Conservation (phyloP, 805 yeast species). For the Starmera caribaea region DNA sequence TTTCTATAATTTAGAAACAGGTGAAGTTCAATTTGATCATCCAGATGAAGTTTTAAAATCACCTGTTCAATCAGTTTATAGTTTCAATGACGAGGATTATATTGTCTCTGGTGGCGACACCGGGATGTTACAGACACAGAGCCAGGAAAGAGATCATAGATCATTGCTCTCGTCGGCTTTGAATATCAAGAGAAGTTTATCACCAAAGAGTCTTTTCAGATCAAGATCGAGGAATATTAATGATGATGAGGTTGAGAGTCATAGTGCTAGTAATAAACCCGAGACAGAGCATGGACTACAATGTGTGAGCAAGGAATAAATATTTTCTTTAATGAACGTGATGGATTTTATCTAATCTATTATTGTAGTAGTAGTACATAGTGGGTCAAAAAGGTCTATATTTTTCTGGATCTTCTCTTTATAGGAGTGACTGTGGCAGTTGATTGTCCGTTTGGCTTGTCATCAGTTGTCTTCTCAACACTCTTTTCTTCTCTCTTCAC, state of each 20-base stretch:
- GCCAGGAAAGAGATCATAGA: slow-evolving; percentile 5
- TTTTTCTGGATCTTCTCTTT: slow-evolving; percentile 3
- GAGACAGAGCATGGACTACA: not conserved
- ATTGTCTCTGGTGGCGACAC: too few species aligned
- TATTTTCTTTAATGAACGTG: too few species aligned
- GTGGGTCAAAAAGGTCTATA: not conserved
- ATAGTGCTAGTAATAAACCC: too few species aligned
- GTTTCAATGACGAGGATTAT: too few species aligned
- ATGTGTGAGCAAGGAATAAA: too few species aligned
- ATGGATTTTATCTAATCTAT: not conserved
- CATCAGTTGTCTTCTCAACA: not conserved
- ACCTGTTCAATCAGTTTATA: not conserved
- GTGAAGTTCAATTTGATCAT: slow-evolving; percentile 25
- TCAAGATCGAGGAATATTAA: not conserved
- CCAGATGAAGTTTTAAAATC: slow-evolving; percentile 28
- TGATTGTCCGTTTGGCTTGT: not conserved
- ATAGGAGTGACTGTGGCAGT: not conserved
- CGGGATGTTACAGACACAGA: too few species aligned
- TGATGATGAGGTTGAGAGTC: too few species aligned
- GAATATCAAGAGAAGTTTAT: slow-evolving; percentile 10
- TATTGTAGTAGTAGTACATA: not conserved
- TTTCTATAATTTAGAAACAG: slow-evolving; percentile 21
- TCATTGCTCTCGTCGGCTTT: slow-evolving; percentile 7
- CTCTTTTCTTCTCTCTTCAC: slow-evolving; percentile 21
- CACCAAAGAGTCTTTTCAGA: slow-evolving; percentile 10